Evolutionary conservation across 108 stramenopile species (phyloP), one percentile per base, ranked within the genome.

Genomic region (Craspedostauros australis): DNA sequence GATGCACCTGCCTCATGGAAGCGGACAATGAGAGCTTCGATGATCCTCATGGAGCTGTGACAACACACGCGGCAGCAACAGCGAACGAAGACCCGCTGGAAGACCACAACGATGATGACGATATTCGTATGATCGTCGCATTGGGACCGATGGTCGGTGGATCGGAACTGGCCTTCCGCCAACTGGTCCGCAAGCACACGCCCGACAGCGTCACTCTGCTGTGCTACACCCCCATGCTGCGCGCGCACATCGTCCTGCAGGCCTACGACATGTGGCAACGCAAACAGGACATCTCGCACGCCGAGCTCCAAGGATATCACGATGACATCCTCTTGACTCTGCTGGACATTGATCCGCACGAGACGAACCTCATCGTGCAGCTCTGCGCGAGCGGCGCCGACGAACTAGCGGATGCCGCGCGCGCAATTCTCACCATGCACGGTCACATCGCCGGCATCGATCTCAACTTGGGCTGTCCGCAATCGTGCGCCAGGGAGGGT

Each of bases 131-230:
- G n/a, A n/a, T n/a, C n/a, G 40, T 76, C 2, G 54, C 54, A 38
- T 44, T 81, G 26, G 69, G 76, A 7, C 80, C 80, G 27, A 81
- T 81, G 80, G 80, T 81, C 5, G 62, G 80, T 8, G 80, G 76
- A 31, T 75, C 73, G 11, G 80, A 77, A 34, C 63, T 77, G 14
- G 80, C 76, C 14, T 68, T 72, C 30, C 55, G 80, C 9, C 44
- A 62, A 57, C 43, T 80, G 4, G 72, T 61, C 8, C 72, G 79
- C 8, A 44, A 55, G 18, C 46, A 67, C 26, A 73, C 73, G 1
- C 54, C 60, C 30, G 57, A 47, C 23, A 57, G 55, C 8, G n/a
- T n/a, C n/a, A n/a, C n/a, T n/a, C n/a, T n/a, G n/a, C 41, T 74
- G 19, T 73, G 74, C 46, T 80, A 73, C 52, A 70, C 72, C 41